These are phyloP conservation scores for Apiospora aurea DNA, from an alignment of 2,329 filamentous ascomycete species.

Conservation along the genomic window DNA sequence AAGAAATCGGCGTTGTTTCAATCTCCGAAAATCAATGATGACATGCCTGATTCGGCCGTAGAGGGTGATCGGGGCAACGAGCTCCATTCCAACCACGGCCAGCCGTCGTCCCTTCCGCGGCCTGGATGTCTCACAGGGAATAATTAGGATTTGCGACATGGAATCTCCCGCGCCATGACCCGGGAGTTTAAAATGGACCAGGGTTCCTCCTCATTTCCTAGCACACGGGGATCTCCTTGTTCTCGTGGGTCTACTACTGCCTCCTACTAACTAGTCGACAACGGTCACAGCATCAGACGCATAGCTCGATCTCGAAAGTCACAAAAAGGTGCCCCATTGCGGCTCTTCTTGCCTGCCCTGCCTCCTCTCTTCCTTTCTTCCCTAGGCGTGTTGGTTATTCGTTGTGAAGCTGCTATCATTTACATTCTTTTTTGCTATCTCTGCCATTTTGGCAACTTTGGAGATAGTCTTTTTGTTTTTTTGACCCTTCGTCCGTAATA, in stretches of 20 bases:
- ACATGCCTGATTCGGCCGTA: slow-evolving; percentile 15
- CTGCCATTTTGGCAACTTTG: background rate
- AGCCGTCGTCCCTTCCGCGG: background rate
- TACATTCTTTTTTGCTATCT: background rate
- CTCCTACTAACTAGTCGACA: background rate
- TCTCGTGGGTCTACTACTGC: slow-evolving; percentile 2
- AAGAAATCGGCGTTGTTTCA: background rate
- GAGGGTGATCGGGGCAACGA: background rate
- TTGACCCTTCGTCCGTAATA: background rate
- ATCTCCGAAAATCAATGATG: background rate
- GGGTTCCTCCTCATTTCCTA: slow-evolving; percentile 12
- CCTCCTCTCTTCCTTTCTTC: background rate
- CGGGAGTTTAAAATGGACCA: slow-evolving; percentile 15
- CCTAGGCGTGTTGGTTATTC: background rate
- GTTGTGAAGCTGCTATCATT: background rate
- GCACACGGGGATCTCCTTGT: slow-evolving; percentile 13
- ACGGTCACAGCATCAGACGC: background rate
- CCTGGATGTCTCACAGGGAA: slow-evolving; percentile 2
- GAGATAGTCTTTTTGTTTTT: background rate
- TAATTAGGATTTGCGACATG: slow-evolving; percentile 14
- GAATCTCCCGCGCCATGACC: slow-evolving; percentile 6
- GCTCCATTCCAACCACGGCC: background rate
- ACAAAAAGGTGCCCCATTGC: background rate
- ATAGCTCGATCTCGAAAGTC: background rate
- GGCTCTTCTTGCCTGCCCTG: slow-evolving; percentile 4